Percentiles rank a stretch among this genome's conserved stretches.
phyloP scores from a whole-genome alignment of 441 rosid species.

The Corymbia citriodora region DNA sequence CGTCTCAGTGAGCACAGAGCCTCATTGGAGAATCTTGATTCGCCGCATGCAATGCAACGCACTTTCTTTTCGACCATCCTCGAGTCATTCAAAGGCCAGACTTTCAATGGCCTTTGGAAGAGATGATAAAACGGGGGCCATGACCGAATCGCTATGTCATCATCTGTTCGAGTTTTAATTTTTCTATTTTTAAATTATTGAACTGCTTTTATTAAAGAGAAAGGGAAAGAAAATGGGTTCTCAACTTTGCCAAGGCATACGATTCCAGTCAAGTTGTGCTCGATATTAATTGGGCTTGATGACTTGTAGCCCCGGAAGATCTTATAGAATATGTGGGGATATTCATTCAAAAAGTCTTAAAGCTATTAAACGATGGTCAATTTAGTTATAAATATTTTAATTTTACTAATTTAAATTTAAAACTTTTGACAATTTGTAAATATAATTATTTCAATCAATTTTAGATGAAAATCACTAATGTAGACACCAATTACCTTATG shows the following conservation, averaged over 20 bases:
- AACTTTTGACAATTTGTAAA: too few species aligned
- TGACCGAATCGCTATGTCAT: not conserved
- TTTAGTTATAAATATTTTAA: fast-evolving
- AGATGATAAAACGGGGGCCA: not conserved
- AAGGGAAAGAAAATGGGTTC: not conserved
- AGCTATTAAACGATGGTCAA: fast-evolving
- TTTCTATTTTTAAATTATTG: not conserved
- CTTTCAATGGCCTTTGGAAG: not conserved
- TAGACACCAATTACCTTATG: fast-evolving
- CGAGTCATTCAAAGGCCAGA: not conserved
- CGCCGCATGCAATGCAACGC: not conserved
- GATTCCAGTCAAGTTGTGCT: not conserved
- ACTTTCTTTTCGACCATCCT: not conserved
- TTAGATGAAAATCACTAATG: fast-evolving
- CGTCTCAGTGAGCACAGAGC: not conserved
- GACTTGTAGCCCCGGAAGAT: not conserved
- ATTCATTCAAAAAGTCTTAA: too few species aligned
- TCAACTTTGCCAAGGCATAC: not conserved
- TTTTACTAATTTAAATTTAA: too few species aligned
- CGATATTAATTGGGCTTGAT: not conserved
- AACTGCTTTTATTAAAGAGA: too few species aligned
- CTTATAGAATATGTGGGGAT: not conserved
- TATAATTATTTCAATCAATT: not conserved
- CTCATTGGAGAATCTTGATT: not conserved
- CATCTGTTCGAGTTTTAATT: not conserved